Base-by-base conservation (phyloP, 106 monocot genomes). In the Agapanthus africanus region DNA sequence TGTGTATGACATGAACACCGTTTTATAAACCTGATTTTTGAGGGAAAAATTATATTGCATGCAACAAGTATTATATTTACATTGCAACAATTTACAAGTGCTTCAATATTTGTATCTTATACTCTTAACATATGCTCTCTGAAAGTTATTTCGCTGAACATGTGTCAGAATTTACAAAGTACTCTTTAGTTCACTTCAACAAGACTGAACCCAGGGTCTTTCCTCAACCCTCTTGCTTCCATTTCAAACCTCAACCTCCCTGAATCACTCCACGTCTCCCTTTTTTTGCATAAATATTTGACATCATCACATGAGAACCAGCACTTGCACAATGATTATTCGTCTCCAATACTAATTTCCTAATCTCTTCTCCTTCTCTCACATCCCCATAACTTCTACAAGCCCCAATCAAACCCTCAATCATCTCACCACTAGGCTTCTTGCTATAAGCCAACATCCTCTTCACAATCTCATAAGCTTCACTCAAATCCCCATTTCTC, bases 391-490 rank as follows among this genome's bases (percentile, higher is more conserved):
- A 67, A 57, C 59, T 75, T 2, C 34, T 69, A 46, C 89, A 93
- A 23, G 93, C 93, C 46, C 89, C 89, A 69, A 93, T 79, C 63
- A 93, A 54, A 26, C 88, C 85, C 61, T 89, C 93, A 2, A 86
- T 65, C 59, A 89, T 75, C 32, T 77, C 76, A 8, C 38, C 37
- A 52, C 75, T 79, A 31, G 73, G 73, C 6, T 16, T 14, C 3
- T 42, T 15, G 25, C 37, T 60, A 52, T 71, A 65, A 7, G 82
- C 77, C 49, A 79, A 44, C 7, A 9, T 71, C 51, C 11, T 79
- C 59, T 11, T 82, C 23, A 88, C 67, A 60, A 87, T 27, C 42
- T 80, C 76, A 65, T 85, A 87, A 11, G 87, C 91, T 60, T 87
- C 91, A 6, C 71, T 26, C 69, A 91, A 61, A 42, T 70, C 62